Base-by-base conservation (phyloP, 805 yeast genomes). In the Ascoidea rubescens region DNA sequence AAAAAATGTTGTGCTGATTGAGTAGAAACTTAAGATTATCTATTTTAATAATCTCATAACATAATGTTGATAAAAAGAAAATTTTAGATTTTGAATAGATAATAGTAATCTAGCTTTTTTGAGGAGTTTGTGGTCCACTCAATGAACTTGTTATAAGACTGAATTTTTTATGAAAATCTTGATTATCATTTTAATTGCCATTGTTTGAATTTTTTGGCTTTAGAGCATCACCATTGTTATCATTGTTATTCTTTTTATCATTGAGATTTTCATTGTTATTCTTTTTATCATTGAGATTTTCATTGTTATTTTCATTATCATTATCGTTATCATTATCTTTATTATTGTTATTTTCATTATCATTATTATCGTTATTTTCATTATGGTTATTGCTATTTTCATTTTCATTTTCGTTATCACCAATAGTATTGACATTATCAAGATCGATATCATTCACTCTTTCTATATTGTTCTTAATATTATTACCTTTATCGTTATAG, bases 271-370 rank as follows among this genome's bases (percentile, higher is more conserved):
- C 28, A 33, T 33, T 49, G n/a, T 31, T 45, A 33, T 33, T 6
- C 10, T 33, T 33, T n/a, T 33, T 33, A 33, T 33, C 10, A 33
- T 33, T 33, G 10, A 7, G 6, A 33, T 33, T 33, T 10, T 33
- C 42, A 46, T 46, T 46, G 31, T 46, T 33, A 46, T 46, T 30
- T 28, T 46, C 47, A 45, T 45, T 17, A n/a, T 45, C 47, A 45
- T 51, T 53, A 51, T 55, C 54, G 10, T 30, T 28, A 5, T 48
- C 54, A 30, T 49, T 21, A 14, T 43, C 51, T 28, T 28, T 14
- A 8, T 37, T 46, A 6, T 47, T n/a, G 17, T 49, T 48, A 2
- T 31, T 16, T 5, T 49, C 30, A 6, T 43, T 33, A 33, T 6
- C 10, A 10, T 6, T 33, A 33, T 33, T 33, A 7, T 7, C 10